Conservation (phyloP, 1,139 yeast genomes). For the Protomyces pachydermus region DNA sequence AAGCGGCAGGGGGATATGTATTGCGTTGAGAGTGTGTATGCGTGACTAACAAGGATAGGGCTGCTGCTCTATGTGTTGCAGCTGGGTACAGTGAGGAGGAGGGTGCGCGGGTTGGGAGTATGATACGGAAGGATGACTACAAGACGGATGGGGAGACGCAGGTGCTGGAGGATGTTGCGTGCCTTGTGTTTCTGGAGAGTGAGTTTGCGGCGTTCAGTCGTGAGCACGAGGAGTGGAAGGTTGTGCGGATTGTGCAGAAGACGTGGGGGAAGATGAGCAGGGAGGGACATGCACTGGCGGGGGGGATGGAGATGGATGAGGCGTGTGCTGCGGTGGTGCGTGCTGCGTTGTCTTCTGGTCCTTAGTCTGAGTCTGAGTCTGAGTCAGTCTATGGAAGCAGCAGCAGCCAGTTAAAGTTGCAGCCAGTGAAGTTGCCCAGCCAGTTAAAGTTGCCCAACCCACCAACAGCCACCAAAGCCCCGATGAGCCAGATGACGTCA, state of each 20-base stretch:
- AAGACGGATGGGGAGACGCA: slow-evolving; percentile 12
- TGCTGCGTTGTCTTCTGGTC: not conserved
- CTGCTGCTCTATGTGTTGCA: not conserved
- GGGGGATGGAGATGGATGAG: slow-evolving; percentile 1
- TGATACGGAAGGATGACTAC: slow-evolving; percentile 11
- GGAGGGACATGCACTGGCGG: slow-evolving; percentile 11
- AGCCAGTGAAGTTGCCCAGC: no score
- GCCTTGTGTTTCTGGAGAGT: slow-evolving; percentile 12
- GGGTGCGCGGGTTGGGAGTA: not conserved
- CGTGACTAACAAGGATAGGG: not conserved
- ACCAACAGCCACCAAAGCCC: no score
- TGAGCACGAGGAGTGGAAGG: slow-evolving; percentile 11
- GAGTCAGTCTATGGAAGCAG: no score
- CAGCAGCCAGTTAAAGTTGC: no score
- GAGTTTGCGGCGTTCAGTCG: not conserved
- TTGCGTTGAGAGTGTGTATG: not conserved
- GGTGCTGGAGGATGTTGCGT: slow-evolving; percentile 18
- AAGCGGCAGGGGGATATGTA: slow-evolving; percentile 9
- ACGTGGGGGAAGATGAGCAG: slow-evolving; percentile 22
- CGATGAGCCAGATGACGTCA: no score
- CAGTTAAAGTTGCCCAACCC: no score
- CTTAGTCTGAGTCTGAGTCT: no score
- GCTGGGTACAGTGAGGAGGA: slow-evolving; percentile 1
- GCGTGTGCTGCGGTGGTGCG: slow-evolving; percentile 4
- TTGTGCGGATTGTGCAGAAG: slow-evolving; percentile 4